These are phyloP conservation scores for Rhodotorula taiwanensis DNA, from an alignment of 768 basidiomycete species.

Conservation along the genomic window DNA sequence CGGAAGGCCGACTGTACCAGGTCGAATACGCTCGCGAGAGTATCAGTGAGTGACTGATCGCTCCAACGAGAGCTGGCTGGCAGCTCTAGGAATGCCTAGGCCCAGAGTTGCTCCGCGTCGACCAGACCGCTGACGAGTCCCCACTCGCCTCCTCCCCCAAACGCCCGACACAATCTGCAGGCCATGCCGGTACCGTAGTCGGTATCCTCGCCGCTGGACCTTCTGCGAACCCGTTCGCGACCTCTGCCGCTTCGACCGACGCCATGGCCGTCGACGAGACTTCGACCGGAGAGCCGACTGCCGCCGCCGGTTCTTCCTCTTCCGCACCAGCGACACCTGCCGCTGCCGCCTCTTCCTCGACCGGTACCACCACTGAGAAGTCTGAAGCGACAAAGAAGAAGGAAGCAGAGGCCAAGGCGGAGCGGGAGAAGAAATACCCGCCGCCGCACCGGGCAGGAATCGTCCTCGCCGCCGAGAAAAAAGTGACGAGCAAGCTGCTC, in stretches of 20 bases:
- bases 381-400: conserved; percentile 35
- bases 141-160: neutral
- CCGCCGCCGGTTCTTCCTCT: neutral
- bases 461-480: conserved; percentile 90
- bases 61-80: no score
- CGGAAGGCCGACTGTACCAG: conserved; percentile 98
- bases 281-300: no score
- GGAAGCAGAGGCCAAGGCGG: conserved; percentile 34
- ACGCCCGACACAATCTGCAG: conserved; percentile 27
- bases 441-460: conserved; percentile 62
- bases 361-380: neutral
- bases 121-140: neutral
- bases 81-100: no score
- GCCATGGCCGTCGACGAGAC: conserved; percentile 33
- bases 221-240: conserved; percentile 36
- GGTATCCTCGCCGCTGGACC: conserved; percentile 62
- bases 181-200: conserved; percentile 57
- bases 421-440: conserved; percentile 34
- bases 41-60: conserved; percentile 93
- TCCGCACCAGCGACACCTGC: neutral
- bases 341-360: conserved; percentile 3
- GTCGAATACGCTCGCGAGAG: conserved; percentile 99
- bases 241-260: conserved; percentile 23
- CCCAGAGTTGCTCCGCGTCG: no score
- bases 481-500: conserved; percentile 93